Base-by-base conservation (phyloP, 2,329 filamentous ascomycete species). In the Sarocladium brachiariae region DNA sequence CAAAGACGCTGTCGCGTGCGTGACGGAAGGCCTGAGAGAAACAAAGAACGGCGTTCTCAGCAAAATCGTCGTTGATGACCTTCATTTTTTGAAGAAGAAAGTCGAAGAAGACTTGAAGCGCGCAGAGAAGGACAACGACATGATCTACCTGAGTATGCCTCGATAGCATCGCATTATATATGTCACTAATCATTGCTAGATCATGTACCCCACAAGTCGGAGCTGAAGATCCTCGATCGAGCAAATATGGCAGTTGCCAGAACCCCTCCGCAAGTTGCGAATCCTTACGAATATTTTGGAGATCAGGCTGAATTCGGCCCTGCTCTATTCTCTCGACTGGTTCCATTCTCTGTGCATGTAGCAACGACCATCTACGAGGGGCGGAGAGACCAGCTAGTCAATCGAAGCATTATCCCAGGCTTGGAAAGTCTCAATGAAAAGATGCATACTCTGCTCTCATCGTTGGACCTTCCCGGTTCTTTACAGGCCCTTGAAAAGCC, bases 341-440 rank as follows among this genome's bases (percentile, higher is more conserved):
- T 99, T 0, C 93, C 93, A 0, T 97, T 96, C 64, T 90, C 91
- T 0, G 93, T 97, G 0, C 93, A 99, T 61, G 80, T 97, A 46
- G 93, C 93, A 7, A 89, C 91, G 1, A 96, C 89, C 45, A 96
- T 97, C 30, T 99, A 99, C 62, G 90, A 90, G 51, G 91, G 97
- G 63, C 81, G 91, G 13, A 79, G 91, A 52, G 91, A 99, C 65
- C 80, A 90, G n/a, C 73, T 96, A 52, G 85, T 99, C 38, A 95
- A 93, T 62, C 87, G 89, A 57, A 87, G 81, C 48, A 89, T 97
- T 27, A 86, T 96, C 46, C 83, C 86, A 23, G 86, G 95, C 61
- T 72, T 97, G 4, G 91, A 97, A 59, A 77, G 74, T 0, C 76
- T 97, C 58, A 96, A 89, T 0, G 82, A 86, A 53, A 82, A 84